A percentile compares a stretch with the other conserved stretches of the same genome.
Evolutionary conservation across 1,284 basidiomycete genomes (phyloP).

Genomic region (Apiotrichum porosum): DNA sequence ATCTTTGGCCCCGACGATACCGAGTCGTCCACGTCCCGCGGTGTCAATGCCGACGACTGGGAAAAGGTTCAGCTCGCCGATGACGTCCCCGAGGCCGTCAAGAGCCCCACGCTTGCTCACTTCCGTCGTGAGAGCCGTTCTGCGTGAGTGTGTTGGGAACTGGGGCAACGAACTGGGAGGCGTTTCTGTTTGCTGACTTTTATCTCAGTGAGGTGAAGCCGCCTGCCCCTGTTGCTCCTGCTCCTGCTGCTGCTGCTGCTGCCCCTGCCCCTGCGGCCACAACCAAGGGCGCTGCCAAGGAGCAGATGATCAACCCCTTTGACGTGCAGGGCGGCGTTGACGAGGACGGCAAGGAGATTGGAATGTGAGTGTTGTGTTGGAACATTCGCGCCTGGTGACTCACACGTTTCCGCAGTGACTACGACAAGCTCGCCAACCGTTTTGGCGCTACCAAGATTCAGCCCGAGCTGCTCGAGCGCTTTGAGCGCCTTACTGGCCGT

Average conservation of each 20-base stretch:
- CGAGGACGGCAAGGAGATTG: slow-evolving; percentile 79
- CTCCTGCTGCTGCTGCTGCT: slow-evolving; percentile 4
- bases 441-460: slow-evolving; percentile 89
- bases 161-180: not conserved
- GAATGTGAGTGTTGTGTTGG: slow-evolving; percentile 54
- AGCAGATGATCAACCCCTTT: slow-evolving; percentile 95
- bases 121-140: slow-evolving; percentile 35
- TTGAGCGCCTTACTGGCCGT: slow-evolving; percentile 85
- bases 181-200: not conserved
- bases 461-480: slow-evolving; percentile 71
- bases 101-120: slow-evolving; percentile 38
- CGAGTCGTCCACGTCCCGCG: slow-evolving; percentile 19
- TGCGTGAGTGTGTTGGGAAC: not conserved
- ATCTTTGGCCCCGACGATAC: slow-evolving; percentile 44
- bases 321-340: slow-evolving; percentile 92
- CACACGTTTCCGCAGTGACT: slow-evolving; percentile 58
- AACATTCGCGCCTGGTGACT: no score
- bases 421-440: slow-evolving; percentile 89
- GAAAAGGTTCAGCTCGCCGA: slow-evolving; percentile 45
- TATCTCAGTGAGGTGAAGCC: slow-evolving; percentile 2
- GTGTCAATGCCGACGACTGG: slow-evolving; percentile 45
- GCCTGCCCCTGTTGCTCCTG: slow-evolving; percentile 16
- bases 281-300: slow-evolving; percentile 39
- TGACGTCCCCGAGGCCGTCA: slow-evolving; percentile 47
- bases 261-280: not conserved